These are phyloP conservation scores for Hymenoscyphus fructigenus DNA, from an alignment of 2,329 filamentous ascomycete genomes.

Conservation along the genomic window DNA sequence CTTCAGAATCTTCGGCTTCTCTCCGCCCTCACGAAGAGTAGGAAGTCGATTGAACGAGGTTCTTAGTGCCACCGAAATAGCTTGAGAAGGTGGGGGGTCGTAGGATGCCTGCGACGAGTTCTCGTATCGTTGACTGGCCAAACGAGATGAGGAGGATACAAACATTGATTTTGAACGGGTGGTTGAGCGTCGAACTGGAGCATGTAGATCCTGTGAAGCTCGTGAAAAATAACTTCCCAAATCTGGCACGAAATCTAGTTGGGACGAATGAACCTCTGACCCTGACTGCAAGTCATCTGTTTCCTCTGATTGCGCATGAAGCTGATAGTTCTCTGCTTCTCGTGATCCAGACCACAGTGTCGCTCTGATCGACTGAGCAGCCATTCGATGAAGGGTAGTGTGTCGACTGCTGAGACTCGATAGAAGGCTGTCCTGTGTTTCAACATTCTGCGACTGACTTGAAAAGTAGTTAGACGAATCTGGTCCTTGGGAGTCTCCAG, in stretches of 20 bases:
- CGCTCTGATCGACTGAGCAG: not conserved
- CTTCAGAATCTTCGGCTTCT: not conserved
- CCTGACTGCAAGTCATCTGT: not conserved
- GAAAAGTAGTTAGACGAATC: not conserved
- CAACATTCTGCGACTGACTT: not conserved
- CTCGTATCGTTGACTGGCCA: not conserved
- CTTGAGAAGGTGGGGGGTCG: not conserved
- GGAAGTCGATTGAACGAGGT: not conserved
- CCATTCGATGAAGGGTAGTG: not conserved
- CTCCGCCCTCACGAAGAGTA: not conserved
- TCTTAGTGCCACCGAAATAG: not conserved
- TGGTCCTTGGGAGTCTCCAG: not conserved
- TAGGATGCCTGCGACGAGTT: not conserved
- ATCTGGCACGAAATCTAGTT: conserved; percentile 6
- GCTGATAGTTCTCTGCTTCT: not conserved
- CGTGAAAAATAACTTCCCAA: conserved; percentile 6
- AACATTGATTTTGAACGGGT: conserved; percentile 10
- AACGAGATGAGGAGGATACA: not conserved
- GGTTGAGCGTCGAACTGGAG: not conserved
- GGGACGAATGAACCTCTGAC: conserved; percentile 6
- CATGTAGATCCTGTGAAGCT: conserved; percentile 12
- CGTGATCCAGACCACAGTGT: not conserved
- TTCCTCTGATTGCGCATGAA: conserved; percentile 1
- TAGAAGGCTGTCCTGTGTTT: not conserved
- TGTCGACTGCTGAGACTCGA: not conserved